Base-by-base conservation (phyloP, 257 asterid genomes). In the Nemophila menziesii region DNA sequence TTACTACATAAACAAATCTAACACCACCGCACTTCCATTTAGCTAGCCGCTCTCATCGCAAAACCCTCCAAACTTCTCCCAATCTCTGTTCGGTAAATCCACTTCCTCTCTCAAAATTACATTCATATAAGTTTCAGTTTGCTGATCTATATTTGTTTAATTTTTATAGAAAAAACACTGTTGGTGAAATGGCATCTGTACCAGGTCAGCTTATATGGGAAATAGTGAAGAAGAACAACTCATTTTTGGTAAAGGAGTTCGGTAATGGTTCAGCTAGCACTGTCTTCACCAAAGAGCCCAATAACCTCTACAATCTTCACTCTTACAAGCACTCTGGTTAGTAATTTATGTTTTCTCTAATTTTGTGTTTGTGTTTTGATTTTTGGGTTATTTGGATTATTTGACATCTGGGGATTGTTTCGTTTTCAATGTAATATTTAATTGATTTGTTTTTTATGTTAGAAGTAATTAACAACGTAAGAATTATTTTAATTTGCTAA, bases 161-260 rank as follows among this genome's bases (percentile, higher is more conserved):
- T 29, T 29, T 3, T 29, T 40, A 22, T 40, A 50, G 43, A 20
- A 21, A 15, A 43, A 33, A 26, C 55, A 51, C 22, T 18, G 47
- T 41, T 33, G 58, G 16, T 0, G 19, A 20, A 67, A 87, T 87
- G 97, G 72, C 93, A 54, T 79, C 83, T 8, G 86, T 82, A 24
- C 92, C 94, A 5, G 93, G 93, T 48, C 97, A 75, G 57, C 66
- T 87, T 61, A 77, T 87, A 24, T 87, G 97, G 97, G 97, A 87
- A 77, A 87, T 87, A 60, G 95, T 87, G 62, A 87, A 82, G 82
- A 86, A 77, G 58, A 82, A 74, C 63, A 86, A 79, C 40, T 77
- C 71, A 8, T 86, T 82, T 50, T 43, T 82, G 69, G 95, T 82
- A 53, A 82, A 77, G 78, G 68, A 77, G 63, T 79, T 77, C 16